Conservation (phyloP, 495 filamentous ascomycete genomes). For the Lophium mytilinum region DNA sequence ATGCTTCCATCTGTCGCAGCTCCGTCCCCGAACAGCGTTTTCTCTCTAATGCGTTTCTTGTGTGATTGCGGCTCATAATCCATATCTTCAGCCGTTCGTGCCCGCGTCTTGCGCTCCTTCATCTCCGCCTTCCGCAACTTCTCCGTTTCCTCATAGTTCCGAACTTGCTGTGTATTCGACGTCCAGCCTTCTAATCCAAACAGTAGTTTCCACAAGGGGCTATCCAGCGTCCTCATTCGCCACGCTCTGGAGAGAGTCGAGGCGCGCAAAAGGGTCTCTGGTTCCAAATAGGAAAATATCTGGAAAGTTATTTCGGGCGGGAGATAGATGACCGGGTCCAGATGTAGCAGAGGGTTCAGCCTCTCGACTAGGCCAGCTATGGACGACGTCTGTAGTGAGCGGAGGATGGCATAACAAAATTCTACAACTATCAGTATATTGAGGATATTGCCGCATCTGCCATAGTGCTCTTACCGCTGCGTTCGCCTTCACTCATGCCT, state of each 20-base stretch:
- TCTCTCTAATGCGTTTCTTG: conserved; percentile 45
- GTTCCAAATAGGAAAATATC: conserved; percentile 77
- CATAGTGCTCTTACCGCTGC: conserved; percentile 41
- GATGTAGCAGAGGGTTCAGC: conserved; percentile 72
- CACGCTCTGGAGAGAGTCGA: conserved; percentile 72
- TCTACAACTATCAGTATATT: conserved; percentile 25
- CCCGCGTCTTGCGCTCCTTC: conserved; percentile 39
- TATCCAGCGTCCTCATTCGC: conserved; percentile 73
- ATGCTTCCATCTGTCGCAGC: conserved; percentile 7
- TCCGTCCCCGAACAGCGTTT: conserved; percentile 36
- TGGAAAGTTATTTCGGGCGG: conserved; percentile 84
- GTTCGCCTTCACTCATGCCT: conserved; percentile 44
- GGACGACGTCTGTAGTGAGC: conserved; percentile 63
- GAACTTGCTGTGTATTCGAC: conserved; percentile 56
- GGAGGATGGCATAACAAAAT: conserved; percentile 57
- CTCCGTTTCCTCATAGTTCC: conserved; percentile 55
- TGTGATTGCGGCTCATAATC: conserved; percentile 42
- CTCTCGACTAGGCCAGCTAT: conserved; percentile 70
- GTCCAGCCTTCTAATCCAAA: conserved; percentile 83
- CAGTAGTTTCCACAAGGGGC: conserved; percentile 74
- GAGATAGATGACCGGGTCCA: conserved; percentile 79
- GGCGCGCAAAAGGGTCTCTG: conserved; percentile 65
- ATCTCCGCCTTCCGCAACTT: conserved; percentile 35
- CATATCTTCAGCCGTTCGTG: conserved; percentile 35
- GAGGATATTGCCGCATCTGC: no score